Evolutionary conservation across 169 alveolate genomes (phyloP).

Genomic region (Pseudocohnilembus persalinus): DNA sequence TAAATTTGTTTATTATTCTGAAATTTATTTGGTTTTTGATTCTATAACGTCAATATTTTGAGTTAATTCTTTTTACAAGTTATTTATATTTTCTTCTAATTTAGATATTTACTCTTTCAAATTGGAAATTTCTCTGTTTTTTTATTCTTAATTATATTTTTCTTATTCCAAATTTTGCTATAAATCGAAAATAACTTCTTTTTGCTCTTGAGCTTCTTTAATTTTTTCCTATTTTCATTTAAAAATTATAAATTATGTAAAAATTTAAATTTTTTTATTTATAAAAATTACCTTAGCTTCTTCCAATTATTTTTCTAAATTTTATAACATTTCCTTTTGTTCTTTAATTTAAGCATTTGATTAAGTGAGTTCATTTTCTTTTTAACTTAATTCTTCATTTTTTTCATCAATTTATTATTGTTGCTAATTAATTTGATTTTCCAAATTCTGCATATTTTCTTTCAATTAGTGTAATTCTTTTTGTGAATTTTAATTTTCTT

Average conservation of each 20-base stretch:
- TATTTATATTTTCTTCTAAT: not conserved
- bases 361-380: too few relatives aligned
- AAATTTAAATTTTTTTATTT: too few relatives aligned
- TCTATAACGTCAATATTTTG: not conserved
- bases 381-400: not conserved
- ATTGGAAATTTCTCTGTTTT: not conserved
- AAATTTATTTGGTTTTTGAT: not conserved
- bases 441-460: not conserved
- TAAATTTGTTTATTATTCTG: not conserved
- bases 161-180: not conserved
- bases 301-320: not conserved
- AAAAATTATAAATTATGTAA: too few relatives aligned
- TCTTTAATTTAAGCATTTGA: not conserved
- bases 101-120: not conserved
- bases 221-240: not conserved
- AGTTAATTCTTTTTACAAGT: not conserved
- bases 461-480: not conserved
- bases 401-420: not conserved
- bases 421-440: not conserved
- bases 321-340: not conserved
- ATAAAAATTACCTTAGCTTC: not conserved
- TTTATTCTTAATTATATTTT: not conserved
- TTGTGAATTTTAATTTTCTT: not conserved
- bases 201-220: not conserved
- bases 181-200: not conserved